A percentile compares a stretch with the other conserved stretches of the same genome.
Evolutionary conservation across 257 asterid genomes (phyloP).

Genomic region (Haberlea rhodopensis): DNA sequence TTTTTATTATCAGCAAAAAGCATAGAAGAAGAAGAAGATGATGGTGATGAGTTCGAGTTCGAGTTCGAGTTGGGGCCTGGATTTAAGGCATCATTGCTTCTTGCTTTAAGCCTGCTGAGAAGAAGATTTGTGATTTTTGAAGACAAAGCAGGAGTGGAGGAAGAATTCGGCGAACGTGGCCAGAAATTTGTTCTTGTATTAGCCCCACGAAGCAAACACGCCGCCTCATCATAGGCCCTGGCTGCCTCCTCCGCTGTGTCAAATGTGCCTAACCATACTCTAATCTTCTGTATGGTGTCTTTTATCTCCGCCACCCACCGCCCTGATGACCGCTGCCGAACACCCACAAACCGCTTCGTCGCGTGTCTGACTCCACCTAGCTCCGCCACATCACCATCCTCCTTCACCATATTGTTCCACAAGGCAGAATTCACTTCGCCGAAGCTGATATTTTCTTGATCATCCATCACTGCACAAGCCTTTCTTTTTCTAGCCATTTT

Average conservation of each 20-base stretch:
- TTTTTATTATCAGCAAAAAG: conserved; percentile 15
- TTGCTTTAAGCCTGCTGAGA: conserved; percentile 59
- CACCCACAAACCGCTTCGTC: conserved; percentile 68
- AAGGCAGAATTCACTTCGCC: conserved; percentile 26
- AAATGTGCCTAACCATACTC: conserved; percentile 78
- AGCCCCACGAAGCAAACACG: conserved; percentile 86
- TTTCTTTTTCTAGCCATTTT: conserved; percentile 71
- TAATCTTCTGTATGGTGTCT: conserved; percentile 70
- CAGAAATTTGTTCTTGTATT: conserved; percentile 82
- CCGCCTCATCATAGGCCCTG: conserved; percentile 80
- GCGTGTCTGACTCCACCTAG: conserved; percentile 48
- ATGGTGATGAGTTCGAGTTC: neutral
- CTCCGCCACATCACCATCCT: conserved; percentile 42
- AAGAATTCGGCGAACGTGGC: conserved; percentile 49
- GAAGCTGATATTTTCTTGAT: conserved; percentile 22
- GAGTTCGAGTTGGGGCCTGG: conserved; percentile 10
- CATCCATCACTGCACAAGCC: conserved; percentile 33
- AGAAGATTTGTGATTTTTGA: conserved; percentile 72
- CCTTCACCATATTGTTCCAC: conserved; percentile 56
- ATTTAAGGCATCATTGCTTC: conserved; percentile 41
- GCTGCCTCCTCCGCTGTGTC: conserved; percentile 87
- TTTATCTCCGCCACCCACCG: conserved; percentile 88
- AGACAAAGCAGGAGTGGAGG: conserved; percentile 59
- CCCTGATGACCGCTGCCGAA: conserved; percentile 76
- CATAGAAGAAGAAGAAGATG: conserved; percentile 18